These are phyloP conservation scores for Bipolaris cookei DNA, from an alignment of 2,329 filamentous ascomycete genomes.

Conservation along the genomic window DNA sequence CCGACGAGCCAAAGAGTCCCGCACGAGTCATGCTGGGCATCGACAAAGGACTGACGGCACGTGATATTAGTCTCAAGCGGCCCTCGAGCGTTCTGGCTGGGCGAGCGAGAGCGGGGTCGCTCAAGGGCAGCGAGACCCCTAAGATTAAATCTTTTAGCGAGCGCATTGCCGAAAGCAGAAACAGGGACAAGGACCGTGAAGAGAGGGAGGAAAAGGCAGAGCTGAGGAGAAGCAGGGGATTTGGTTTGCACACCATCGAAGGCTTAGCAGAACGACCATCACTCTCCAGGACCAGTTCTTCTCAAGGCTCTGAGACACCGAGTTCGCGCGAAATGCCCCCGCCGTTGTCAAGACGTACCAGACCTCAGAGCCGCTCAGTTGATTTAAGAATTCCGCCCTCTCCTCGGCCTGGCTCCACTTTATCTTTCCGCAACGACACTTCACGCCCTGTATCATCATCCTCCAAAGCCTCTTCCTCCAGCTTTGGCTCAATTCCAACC, in stretches of 20 bases:
- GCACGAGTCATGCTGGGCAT: conserved; percentile 83
- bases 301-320: conserved; percentile 32
- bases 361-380: conserved; percentile 27
- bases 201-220: conserved; percentile 54
- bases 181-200: conserved; percentile 51
- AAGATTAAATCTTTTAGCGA: conserved; percentile 77
- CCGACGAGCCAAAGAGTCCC: conserved; percentile 71
- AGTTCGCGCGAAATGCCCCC: conserved; percentile 30
- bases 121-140: conserved; percentile 29
- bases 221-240: conserved; percentile 50
- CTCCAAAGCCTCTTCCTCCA: conserved; percentile 33
- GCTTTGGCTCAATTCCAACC: conserved; percentile 27
- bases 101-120: conserved; percentile 53
- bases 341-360: conserved; percentile 12
- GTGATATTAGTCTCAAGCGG: conserved; percentile 83
- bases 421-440: conserved; percentile 28
- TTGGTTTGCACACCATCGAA: conserved; percentile 44
- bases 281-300: conserved; percentile 36
- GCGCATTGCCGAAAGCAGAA: conserved; percentile 73
- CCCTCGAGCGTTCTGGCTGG: conserved; percentile 18
- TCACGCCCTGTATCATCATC: conserved; percentile 29
- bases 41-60: conserved; percentile 81
- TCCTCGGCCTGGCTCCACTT: conserved; percentile 31
- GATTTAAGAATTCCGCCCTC: conserved; percentile 22
- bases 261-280: conserved; percentile 32